Conservation (phyloP, 345 rosid genomes). For the Dipteronia sinensis region DNA sequence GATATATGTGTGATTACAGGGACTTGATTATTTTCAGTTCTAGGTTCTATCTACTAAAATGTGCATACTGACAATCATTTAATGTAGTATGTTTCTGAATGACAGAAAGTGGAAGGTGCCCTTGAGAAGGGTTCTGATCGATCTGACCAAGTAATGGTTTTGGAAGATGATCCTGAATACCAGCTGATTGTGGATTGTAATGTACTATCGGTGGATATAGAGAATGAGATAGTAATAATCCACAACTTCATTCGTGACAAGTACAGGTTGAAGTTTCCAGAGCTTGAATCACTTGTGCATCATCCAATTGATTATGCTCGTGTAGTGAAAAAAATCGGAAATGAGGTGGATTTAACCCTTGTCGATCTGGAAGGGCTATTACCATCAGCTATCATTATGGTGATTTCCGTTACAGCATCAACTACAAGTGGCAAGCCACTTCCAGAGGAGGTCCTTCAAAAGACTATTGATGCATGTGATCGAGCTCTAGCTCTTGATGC, state of each 20-base stretch:
- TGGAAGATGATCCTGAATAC: slow-evolving; percentile 96
- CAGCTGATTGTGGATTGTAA: slow-evolving; percentile 92
- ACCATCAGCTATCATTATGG: slow-evolving; percentile 92
- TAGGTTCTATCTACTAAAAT: neutral
- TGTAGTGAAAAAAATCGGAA: slow-evolving; percentile 86
- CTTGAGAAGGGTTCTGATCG: slow-evolving; percentile 65
- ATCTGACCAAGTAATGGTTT: slow-evolving; percentile 59
- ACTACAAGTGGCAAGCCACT: slow-evolving; percentile 93
- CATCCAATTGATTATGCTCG: slow-evolving; percentile 96
- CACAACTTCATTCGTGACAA: slow-evolving; percentile 92
- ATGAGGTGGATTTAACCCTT: slow-evolving; percentile 83
- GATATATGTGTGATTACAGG: neutral
- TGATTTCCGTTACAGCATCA: slow-evolving; percentile 88
- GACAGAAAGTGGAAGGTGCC: slow-evolving; percentile 81
- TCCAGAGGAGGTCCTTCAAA: slow-evolving; percentile 78
- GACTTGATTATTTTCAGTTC: neutral
- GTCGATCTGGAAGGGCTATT: slow-evolving; percentile 88
- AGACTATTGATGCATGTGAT: slow-evolving; percentile 84
- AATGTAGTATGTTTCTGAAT: slow-evolving; percentile 20
- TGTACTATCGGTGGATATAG: slow-evolving; percentile 82
- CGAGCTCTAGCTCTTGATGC: slow-evolving; percentile 81
- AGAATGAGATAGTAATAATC: slow-evolving; percentile 84
- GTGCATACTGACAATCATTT: slow-evolving; percentile 3
- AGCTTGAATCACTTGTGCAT: slow-evolving; percentile 89
- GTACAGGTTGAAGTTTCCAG: slow-evolving; percentile 81